Conservation (phyloP, 2,329 filamentous ascomycete genomes). For the Alternaria tenuissima region DNA sequence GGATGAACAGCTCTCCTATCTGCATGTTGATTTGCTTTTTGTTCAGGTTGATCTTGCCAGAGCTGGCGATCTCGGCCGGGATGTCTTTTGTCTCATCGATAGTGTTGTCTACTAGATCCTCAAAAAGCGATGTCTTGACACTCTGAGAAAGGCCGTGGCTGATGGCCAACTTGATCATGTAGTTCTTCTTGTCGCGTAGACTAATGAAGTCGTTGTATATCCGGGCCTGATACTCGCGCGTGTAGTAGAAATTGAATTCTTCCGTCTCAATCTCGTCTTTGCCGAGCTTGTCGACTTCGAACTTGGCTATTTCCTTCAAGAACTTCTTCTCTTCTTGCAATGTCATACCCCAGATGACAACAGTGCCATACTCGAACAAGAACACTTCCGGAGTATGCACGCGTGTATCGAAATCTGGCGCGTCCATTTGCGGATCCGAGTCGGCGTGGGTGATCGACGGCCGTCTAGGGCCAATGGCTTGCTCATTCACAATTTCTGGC, state of each 20-base stretch:
- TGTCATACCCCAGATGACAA: conserved; percentile 98
- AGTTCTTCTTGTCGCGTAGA: conserved; percentile 89
- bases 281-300: conserved; percentile 88
- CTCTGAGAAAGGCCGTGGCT: conserved; percentile 95
- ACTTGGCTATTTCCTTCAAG: conserved; percentile 91
- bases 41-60: conserved; percentile 88
- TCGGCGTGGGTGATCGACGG: conserved; percentile 40
- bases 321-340: conserved; percentile 88
- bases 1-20: conserved; percentile 96
- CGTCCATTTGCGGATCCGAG: conserved; percentile 48
- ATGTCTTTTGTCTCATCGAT: conserved; percentile 94
- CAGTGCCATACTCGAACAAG: conserved; percentile 95
- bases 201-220: conserved; percentile 99
- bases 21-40: conserved; percentile 98
- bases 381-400: conserved; percentile 95
- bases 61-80: conserved; percentile 88
- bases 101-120: conserved; percentile 92
- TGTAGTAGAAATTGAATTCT: conserved; percentile 99
- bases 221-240: conserved; percentile 92
- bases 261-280: conserved; percentile 93
- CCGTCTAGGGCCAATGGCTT: conserved; percentile 33
- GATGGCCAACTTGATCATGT: conserved; percentile 98
- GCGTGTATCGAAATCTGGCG: conserved; percentile 81
- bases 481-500: conserved; percentile 35
- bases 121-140: conserved; percentile 97